Percentiles rank a stretch among this genome's conserved stretches.
These are phyloP conservation scores for Chalciporus sphaerocephalus DNA, from an alignment of 768 basidiomycete species.

Conservation along the genomic window DNA sequence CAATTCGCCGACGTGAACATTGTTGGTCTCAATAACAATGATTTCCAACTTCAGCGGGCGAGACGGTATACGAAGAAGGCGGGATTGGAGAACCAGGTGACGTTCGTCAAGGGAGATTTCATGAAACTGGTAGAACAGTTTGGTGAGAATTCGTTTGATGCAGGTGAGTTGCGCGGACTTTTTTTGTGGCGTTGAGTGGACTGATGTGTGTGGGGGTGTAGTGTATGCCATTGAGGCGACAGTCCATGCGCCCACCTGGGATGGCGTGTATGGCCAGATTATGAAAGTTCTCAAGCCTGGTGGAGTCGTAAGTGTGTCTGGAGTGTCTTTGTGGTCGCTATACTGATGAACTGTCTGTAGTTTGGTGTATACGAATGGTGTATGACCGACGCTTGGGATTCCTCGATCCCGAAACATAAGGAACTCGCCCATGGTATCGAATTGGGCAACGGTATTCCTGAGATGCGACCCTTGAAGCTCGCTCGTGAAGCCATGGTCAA, in stretches of 20 bases:
- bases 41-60: constrained; percentile 89
- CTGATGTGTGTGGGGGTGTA: constrained; percentile 24
- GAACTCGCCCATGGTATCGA: constrained; percentile 88
- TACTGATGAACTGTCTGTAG: constrained; percentile 35
- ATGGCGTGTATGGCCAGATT: constrained; percentile 93
- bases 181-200: neutral
- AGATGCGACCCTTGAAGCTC: constrained; percentile 77
- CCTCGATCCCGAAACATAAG: constrained; percentile 82
- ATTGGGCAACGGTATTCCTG: constrained; percentile 94
- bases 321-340: neutral
- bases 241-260: constrained; percentile 91
- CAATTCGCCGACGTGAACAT: constrained; percentile 83
- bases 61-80: constrained; percentile 73
- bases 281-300: constrained; percentile 93
- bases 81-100: constrained; percentile 71
- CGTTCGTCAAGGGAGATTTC: constrained; percentile 91
- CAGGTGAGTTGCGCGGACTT: constrained; percentile 50
- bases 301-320: constrained; percentile 66
- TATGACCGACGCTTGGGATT: constrained; percentile 95
- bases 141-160: constrained; percentile 91
- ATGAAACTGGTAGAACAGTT: constrained; percentile 92
- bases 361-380: constrained; percentile 99
- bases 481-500: constrained; percentile 73
- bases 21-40: constrained; percentile 92
- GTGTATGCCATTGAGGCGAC: constrained; percentile 99